Evolutionary conservation across 1,284 basidiomycete species (phyloP).

Genomic region (Ceratobasidium sp.): DNA sequence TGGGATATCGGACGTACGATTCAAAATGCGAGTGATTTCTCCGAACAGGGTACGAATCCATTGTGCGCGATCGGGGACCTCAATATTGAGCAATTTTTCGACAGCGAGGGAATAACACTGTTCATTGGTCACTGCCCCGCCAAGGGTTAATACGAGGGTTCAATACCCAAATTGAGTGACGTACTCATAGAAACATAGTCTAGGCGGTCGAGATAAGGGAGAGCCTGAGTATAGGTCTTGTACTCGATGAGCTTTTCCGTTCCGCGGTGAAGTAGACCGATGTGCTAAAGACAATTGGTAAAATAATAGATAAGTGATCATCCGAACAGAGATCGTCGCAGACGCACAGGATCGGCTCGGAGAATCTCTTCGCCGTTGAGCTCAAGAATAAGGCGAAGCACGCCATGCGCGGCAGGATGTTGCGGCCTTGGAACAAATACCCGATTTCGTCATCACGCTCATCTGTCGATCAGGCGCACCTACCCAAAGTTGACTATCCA

Average conservation of each 20-base stretch:
- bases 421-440: conserved; percentile 74
- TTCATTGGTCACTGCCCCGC: conserved; percentile 88
- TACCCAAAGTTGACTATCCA: conserved; percentile 88
- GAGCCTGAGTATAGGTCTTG: conserved; percentile 98
- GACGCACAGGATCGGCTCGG: conserved; percentile 85
- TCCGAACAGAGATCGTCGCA: conserved; percentile 10
- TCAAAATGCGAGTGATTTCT: conserved; percentile 96
- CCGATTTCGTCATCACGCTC: conserved; percentile 6
- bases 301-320: conserved; percentile 38
- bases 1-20: conserved; percentile 69
- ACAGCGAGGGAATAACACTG: conserved; percentile 97
- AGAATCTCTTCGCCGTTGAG: conserved; percentile 97
- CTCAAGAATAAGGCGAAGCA: conserved; percentile 97
- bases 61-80: conserved; percentile 98
- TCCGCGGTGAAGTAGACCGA: conserved; percentile 96
- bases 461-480: conserved; percentile 52
- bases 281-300: conserved; percentile 70
- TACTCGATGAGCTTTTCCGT: conserved; percentile 99
- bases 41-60: conserved; percentile 99
- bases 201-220: conserved; percentile 99
- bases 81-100: conserved; percentile 98
- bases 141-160: conserved; percentile 6
- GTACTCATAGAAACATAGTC: conserved; percentile 99
- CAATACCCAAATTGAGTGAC: conserved; percentile 51
- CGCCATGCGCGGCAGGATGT: conserved; percentile 98